These are phyloP conservation scores for Schizothecium vesticola DNA, from an alignment of 495 filamentous ascomycete species.

Conservation along the genomic window DNA sequence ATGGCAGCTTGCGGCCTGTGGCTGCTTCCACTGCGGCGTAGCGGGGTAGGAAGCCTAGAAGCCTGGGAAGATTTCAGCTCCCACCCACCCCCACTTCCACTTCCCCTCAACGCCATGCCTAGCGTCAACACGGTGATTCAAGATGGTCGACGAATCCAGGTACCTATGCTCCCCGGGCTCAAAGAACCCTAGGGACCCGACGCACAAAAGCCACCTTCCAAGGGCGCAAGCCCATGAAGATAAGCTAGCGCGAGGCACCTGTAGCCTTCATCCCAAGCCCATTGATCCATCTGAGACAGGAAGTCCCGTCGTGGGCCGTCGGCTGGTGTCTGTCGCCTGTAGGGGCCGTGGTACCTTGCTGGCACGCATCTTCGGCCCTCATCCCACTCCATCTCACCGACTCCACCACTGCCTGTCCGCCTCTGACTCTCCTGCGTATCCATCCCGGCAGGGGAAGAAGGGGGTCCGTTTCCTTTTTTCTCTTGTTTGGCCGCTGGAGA, in stretches of 20 bases:
- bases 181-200: background rate
- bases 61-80: background rate
- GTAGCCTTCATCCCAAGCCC: background rate
- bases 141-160: background rate
- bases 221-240: background rate
- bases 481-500: conserved; percentile 10
- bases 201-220: background rate
- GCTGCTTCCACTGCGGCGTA: background rate
- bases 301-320: background rate
- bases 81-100: background rate
- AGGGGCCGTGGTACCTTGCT: background rate
- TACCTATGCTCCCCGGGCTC: background rate
- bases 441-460: conserved; percentile 12
- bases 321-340: background rate
- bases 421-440: conserved; percentile 18
- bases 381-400: conserved; percentile 18
- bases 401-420: conserved; percentile 23
- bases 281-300: conserved; percentile 14
- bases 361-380: conserved; percentile 8
- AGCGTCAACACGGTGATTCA: background rate
- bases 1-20: background rate
- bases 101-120: conserved; percentile 3
- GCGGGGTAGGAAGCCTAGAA: background rate
- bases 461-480: conserved; percentile 22
- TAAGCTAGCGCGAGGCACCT: conserved; percentile 7